Conservation (phyloP, 495 filamentous ascomycete species). For the Penicillium crystallinum region DNA sequence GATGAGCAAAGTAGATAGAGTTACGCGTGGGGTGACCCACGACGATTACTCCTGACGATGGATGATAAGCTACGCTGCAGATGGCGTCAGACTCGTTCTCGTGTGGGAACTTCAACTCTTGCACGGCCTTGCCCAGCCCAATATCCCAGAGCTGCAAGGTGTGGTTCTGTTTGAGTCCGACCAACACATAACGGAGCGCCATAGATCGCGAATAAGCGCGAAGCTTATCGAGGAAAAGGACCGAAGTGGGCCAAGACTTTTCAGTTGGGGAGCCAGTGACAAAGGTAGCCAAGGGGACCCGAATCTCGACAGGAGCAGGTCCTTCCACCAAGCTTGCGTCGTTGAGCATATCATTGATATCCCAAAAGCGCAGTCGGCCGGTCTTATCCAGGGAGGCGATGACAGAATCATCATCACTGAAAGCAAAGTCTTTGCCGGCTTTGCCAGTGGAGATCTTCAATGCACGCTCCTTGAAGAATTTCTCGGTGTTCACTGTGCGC, state of each 20-base stretch:
- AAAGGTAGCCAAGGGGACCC: constrained; percentile 70
- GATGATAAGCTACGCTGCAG: constrained; percentile 92
- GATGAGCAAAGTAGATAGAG: constrained; percentile 91
- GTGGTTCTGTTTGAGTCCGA: constrained; percentile 98
- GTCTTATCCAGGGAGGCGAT: constrained; percentile 96
- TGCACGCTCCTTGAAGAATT: constrained; percentile 76
- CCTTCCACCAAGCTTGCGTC: constrained; percentile 50
- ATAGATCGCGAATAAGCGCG: constrained; percentile 81
- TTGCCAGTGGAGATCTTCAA: constrained; percentile 95
- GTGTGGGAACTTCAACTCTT: constrained; percentile 94
- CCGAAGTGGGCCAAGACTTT: constrained; percentile 92
- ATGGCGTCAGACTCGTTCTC: constrained; percentile 94
- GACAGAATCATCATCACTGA: constrained; percentile 90
- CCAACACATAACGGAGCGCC: constrained; percentile 87
- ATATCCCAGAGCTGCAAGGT: constrained; percentile 99
- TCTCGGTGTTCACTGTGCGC: constrained; percentile 74
- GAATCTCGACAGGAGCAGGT: constrained; percentile 62
- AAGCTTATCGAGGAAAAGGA: constrained; percentile 92
- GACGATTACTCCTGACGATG: constrained; percentile 81
- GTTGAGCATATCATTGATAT: constrained; percentile 71
- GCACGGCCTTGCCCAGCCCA: constrained; percentile 85
- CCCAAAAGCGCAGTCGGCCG: constrained; percentile 94
- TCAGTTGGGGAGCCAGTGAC: constrained; percentile 71
- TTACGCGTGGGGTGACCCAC: constrained; percentile 96
- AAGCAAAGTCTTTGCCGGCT: constrained; percentile 95